Evolutionary conservation across 768 basidiomycete genomes (phyloP).

Genomic region (Psilocybe cubensis): DNA sequence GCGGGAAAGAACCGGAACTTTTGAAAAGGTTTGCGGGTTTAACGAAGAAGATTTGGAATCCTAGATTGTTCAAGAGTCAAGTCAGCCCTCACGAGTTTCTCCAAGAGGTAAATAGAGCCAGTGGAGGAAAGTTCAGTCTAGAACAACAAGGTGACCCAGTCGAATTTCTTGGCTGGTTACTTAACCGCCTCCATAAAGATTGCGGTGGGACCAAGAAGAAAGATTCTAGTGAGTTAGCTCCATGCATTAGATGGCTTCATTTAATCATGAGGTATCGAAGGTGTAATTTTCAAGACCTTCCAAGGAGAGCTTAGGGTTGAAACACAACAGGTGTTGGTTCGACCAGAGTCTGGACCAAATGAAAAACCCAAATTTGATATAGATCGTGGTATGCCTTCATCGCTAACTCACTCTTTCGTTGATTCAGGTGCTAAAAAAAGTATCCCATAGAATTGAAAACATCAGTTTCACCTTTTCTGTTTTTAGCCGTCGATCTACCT

Average conservation of each 20-base stretch:
- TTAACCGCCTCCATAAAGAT: slow-evolving; percentile 93
- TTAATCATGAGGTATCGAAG: slow-evolving; percentile 41
- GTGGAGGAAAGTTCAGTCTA: slow-evolving; percentile 87
- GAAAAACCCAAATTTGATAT: slow-evolving; percentile 93
- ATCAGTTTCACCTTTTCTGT: slow-evolving; percentile 87
- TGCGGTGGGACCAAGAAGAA: slow-evolving; percentile 92
- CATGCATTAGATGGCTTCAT: slow-evolving; percentile 9
- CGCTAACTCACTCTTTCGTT: slow-evolving; percentile 5
- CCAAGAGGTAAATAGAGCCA: slow-evolving; percentile 93
- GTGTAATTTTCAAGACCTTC: slow-evolving; percentile 91
- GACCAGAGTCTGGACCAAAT: slow-evolving; percentile 72
- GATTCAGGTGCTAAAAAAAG: slow-evolving; percentile 6
- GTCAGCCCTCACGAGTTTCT: slow-evolving; percentile 99
- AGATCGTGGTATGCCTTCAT: slow-evolving; percentile 75
- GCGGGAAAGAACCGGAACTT: slow-evolving; percentile 82
- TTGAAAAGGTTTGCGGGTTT: slow-evolving; percentile 86
- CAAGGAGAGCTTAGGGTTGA: slow-evolving; percentile 94
- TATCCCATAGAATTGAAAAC: slow-evolving; percentile 76
- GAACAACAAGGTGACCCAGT: slow-evolving; percentile 96
- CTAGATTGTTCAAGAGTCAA: slow-evolving; percentile 94
- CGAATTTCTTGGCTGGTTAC: slow-evolving; percentile 94
- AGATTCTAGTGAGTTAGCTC: slow-evolving; percentile 73
- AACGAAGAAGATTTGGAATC: slow-evolving; percentile 96
- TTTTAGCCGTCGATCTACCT: slow-evolving; percentile 94
- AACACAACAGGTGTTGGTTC: slow-evolving; percentile 90